These are phyloP conservation scores for Asparagopsis taxiformis DNA, from an alignment of 31 red algal genomes.

Conservation along the genomic window DNA sequence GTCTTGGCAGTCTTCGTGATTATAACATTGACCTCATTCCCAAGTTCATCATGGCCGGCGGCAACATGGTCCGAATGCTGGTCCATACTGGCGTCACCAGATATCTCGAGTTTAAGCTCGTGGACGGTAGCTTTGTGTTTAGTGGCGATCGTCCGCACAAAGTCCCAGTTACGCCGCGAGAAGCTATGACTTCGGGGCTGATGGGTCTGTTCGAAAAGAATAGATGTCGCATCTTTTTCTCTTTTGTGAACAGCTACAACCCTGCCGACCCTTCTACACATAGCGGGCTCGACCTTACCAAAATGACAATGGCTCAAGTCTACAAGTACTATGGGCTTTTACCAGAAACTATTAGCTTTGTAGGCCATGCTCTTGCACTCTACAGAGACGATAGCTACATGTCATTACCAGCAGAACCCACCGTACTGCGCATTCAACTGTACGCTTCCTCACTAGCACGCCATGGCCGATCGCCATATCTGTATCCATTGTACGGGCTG, in stretches of 20 bases:
- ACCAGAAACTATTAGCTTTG: constrained; percentile 82
- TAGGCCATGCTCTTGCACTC: constrained; percentile 94
- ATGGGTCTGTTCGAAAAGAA: constrained; percentile 98
- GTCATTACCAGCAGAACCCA: constrained; percentile 72
- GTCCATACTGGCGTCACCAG: constrained; percentile 83
- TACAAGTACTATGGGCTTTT: constrained; percentile 93
- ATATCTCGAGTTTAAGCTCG: constrained; percentile 97
- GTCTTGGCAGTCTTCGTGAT: constrained; percentile 69
- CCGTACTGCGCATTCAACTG: constrained; percentile 79
- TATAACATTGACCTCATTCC: constrained; percentile 98
- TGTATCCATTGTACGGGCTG: constrained; percentile 97
- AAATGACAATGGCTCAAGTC: constrained; percentile 86
- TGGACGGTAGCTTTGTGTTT: constrained; percentile 95
- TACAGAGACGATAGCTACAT: constrained; percentile 91
- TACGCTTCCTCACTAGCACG: constrained; percentile 92
- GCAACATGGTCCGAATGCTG: constrained; percentile 88
- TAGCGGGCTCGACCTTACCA: constrained; percentile 59
- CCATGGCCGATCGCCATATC: constrained; percentile 87
- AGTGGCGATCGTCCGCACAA: constrained; percentile 86
- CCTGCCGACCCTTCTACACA: constrained; percentile 60
- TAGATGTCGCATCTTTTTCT: constrained; percentile 93
- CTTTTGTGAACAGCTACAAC: constrained; percentile 79
- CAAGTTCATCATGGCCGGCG: constrained; percentile 97
- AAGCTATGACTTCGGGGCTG: constrained; percentile 94
- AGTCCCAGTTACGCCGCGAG: constrained; percentile 84